Base-by-base conservation (phyloP, 805 yeast genomes). In the Suhomyces faveliae region DNA sequence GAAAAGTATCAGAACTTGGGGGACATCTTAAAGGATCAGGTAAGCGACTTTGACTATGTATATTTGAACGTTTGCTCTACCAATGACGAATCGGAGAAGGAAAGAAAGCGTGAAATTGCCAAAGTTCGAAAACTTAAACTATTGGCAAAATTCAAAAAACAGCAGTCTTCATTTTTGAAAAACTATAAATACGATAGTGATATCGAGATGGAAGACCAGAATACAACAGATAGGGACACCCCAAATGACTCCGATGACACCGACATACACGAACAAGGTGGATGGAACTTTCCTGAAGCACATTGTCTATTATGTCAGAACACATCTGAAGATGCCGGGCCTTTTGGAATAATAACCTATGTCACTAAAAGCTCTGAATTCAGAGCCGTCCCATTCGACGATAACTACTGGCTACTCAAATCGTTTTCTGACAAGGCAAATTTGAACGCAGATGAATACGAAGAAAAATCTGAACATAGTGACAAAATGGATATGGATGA, bases 241-340 rank as follows among this genome's bases (percentile, higher is more conserved):
- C 15, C n/a, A 7, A 15, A 19, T 17, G 38, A 30, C 4, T 12
- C 23, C 2, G 23, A 15, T 13, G 13, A 23, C 9, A 12, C 11
- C 4, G 35, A 27, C 9, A 21, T 2, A 2, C 40, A 37, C 20
- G 40, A 21, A 12, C 40, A 37, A 6, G 25, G 17, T 12, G 71
- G 76, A 0, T 86, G 91, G 92, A 70, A 68, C 29, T 88, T 79
- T 56, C 94, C 95, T 0, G 82, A 80, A 24, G 82, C 81, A 24
- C 86, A 82, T 52, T 89, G 96, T 62, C 83, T 89, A 33, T 68
- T 89, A 12, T 89, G 96, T 62, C 90, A 89, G 55, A 87, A 86
- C 80, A 84, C 89, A 0, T 77, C 83, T 1, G 75, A 74, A 17
- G 78, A 79, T 17, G 78, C 78, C 19, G 87, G 85, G 3, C 79